Percentiles rank a stretch among this genome's conserved stretches.
Evolutionary conservation across 306 rosid genomes (phyloP).

Genomic region (Lupinus albus): DNA sequence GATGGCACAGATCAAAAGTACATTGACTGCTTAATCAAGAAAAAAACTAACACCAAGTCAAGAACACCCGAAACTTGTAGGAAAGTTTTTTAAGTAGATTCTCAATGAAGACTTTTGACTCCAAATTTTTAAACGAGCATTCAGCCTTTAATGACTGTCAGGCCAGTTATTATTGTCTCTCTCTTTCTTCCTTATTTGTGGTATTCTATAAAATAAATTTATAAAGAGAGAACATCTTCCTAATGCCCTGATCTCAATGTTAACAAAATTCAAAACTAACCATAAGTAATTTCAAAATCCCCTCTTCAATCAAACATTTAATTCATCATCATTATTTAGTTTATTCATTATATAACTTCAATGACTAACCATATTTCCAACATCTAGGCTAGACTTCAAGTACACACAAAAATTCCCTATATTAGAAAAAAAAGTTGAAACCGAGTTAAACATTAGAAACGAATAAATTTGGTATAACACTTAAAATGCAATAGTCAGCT

Average conservation of each 20-base stretch:
- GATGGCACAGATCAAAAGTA: background rate
- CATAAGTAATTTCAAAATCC: background rate
- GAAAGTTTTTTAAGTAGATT: background rate
- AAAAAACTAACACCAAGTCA: background rate
- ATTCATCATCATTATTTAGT: background rate
- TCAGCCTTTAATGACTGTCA: background rate
- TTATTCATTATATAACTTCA: background rate
- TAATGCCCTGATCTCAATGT: background rate
- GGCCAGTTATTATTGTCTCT: background rate
- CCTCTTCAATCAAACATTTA: background rate
- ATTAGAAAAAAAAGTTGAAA: slow-evolving; percentile 19
- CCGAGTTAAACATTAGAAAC: slow-evolving; percentile 15
- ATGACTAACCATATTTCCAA: background rate
- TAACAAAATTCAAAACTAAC: background rate
- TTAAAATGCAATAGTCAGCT: background rate
- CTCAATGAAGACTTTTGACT: background rate
- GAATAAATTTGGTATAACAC: background rate
- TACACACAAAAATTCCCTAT: background rate
- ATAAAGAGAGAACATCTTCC: slow-evolving; percentile 13
- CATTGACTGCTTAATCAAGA: background rate
- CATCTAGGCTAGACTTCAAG: background rate
- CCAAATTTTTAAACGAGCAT: background rate
- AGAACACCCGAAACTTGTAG: background rate
- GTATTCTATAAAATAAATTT: background rate
- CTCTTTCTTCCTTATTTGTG: background rate